Conservation (phyloP, 768 basidiomycete species). For the Mycena haematopus region DNA sequence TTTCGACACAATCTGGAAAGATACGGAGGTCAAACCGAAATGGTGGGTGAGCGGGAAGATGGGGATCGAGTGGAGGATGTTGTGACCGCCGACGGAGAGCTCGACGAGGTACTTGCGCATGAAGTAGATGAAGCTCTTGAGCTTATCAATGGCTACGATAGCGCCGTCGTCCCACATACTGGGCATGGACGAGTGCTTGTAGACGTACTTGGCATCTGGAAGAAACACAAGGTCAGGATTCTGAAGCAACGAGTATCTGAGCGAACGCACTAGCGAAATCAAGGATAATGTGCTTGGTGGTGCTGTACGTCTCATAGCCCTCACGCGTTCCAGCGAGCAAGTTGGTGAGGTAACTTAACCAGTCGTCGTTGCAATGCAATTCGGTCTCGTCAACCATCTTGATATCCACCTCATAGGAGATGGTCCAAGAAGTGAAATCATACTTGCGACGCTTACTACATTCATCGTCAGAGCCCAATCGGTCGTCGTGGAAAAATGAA, state of each 20-base stretch:
- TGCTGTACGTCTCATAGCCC: background rate
- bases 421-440: conserved; percentile 4
- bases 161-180: conserved; percentile 4
- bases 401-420: conserved; percentile 4
- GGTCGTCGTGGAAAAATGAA: conserved; percentile 1
- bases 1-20: conserved; percentile 18
- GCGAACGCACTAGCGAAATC: conserved; percentile 12
- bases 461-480: background rate
- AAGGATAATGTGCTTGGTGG: conserved; percentile 9
- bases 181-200: conserved; percentile 13
- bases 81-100: conserved; percentile 3
- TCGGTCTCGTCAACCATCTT: conserved; percentile 12
- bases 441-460: background rate
- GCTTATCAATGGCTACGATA: background rate
- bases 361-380: conserved; percentile 1
- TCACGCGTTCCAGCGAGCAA: background rate
- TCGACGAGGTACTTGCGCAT: conserved; percentile 16
- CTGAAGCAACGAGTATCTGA: background rate
- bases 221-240: background rate
- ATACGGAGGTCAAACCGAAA: conserved; percentile 12
- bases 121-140: conserved; percentile 12
- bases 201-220: conserved; percentile 14
- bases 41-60: conserved; percentile 6
- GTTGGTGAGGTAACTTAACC: background rate
- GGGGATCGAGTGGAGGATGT: conserved; percentile 22